phyloP scores from a whole-genome alignment of 2,329 filamentous ascomycete genomes.

The Trichoderma hamatum region DNA sequence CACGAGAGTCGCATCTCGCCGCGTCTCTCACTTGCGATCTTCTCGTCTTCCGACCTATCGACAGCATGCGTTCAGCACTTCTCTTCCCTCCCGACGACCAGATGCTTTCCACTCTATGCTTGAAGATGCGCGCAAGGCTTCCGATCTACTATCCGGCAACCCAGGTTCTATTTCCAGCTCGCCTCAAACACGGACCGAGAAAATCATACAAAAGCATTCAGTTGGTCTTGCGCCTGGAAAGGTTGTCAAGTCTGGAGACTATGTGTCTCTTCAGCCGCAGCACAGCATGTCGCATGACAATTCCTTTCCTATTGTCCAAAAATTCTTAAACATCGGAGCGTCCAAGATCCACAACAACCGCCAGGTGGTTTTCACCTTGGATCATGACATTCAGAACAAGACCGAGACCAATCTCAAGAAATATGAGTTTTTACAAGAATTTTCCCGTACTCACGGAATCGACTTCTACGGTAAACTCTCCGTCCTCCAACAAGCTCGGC shows the following conservation, averaged over 20 bases:
- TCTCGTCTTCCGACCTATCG: neutral
- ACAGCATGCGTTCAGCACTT: neutral
- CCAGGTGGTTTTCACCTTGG: conserved; percentile 48
- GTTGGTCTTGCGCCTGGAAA: conserved; percentile 75
- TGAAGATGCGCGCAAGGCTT: neutral
- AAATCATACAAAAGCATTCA: conserved; percentile 84
- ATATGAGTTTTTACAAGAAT: conserved; percentile 71
- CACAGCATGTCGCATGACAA: conserved; percentile 89
- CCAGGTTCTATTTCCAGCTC: neutral
- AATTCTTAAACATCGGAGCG: neutral
- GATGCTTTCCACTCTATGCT: conserved; percentile 8
- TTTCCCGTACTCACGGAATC: neutral
- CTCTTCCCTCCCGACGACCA: neutral
- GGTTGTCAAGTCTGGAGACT: conserved; percentile 77
- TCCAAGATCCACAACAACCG: neutral
- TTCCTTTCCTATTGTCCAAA: conserved; percentile 40
- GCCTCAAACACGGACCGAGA: conserved; percentile 81
- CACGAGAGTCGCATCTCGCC: neutral
- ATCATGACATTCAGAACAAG: conserved; percentile 88
- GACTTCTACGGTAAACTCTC: neutral
- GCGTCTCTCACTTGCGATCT: neutral
- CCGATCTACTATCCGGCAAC: neutral
- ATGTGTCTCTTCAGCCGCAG: conserved; percentile 67
- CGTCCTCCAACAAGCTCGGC: neutral
- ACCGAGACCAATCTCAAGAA: conserved; percentile 56